These are phyloP conservation scores for Boletus tomentosulus DNA, from an alignment of 768 basidiomycete species.

Conservation along the genomic window DNA sequence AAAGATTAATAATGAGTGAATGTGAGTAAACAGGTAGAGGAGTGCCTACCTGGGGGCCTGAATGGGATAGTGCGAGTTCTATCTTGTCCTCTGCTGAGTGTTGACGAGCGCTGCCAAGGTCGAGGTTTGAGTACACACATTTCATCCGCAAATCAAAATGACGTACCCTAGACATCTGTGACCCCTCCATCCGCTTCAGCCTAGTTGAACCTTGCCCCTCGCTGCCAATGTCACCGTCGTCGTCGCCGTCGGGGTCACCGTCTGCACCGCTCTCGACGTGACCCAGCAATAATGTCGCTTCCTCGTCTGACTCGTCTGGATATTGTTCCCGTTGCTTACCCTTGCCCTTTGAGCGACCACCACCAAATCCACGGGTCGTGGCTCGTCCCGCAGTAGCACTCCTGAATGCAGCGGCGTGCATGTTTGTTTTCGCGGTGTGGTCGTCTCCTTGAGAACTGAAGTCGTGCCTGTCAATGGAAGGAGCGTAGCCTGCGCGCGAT, in stretches of 20 bases:
- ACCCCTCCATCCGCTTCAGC: slow-evolving; percentile 24
- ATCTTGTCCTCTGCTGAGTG: slow-evolving; percentile 42
- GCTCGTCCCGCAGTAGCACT: slow-evolving; percentile 32
- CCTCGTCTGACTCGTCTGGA: slow-evolving; percentile 62
- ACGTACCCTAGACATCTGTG: slow-evolving; percentile 18
- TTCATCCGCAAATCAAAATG: background rate
- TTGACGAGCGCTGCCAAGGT: slow-evolving; percentile 21
- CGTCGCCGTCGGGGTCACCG: slow-evolving; percentile 36
- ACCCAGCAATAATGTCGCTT: slow-evolving; percentile 44
- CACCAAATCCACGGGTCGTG: slow-evolving; percentile 11
- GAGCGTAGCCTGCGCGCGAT: slow-evolving; percentile 45
- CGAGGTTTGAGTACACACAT: background rate
- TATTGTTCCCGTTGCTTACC: slow-evolving; percentile 52
- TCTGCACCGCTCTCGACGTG: slow-evolving; percentile 32
- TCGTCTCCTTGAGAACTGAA: slow-evolving; percentile 20
- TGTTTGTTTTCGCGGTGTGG: slow-evolving; percentile 12
- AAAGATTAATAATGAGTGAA: slow-evolving; percentile 2
- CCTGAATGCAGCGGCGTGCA: slow-evolving; percentile 31
- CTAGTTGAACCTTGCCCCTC: slow-evolving; percentile 27
- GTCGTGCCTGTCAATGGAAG: slow-evolving; percentile 33
- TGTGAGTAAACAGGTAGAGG: background rate
- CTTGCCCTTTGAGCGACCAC: slow-evolving; percentile 31
- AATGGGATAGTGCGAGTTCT: slow-evolving; percentile 78
- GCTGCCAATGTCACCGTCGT: slow-evolving; percentile 35
- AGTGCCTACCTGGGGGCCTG: slow-evolving; percentile 55